These are phyloP conservation scores for Spathaspora passalidarum DNA, from an alignment of 805 yeast species.

Conservation along the genomic window DNA sequence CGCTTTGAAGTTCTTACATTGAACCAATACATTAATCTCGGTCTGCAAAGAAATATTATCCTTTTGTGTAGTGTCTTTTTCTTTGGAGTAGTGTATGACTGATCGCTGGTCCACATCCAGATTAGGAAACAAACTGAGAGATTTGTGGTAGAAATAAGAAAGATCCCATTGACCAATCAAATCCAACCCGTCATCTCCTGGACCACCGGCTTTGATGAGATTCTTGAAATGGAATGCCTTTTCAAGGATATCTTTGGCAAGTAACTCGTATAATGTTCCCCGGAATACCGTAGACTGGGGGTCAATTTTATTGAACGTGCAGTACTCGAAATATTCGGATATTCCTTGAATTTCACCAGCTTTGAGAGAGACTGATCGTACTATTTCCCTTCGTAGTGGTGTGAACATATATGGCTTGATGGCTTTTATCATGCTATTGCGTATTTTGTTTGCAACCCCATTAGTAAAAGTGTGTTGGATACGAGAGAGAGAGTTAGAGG, in stretches of 20 bases:
- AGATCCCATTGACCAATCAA: constrained; percentile 52
- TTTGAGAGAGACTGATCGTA: background rate
- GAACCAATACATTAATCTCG: constrained; percentile 45
- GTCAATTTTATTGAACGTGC: constrained; percentile 18
- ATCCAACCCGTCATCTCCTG: constrained; percentile 57
- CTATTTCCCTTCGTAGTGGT: background rate
- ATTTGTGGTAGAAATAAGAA: constrained; percentile 16
- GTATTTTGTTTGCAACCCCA: background rate
- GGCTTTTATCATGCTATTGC: background rate
- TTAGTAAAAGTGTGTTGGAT: background rate
- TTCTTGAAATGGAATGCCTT: constrained; percentile 33
- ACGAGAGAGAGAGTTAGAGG: no score
- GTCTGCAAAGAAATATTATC: constrained; percentile 17
- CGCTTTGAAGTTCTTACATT: constrained; percentile 49
- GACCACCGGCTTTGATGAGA: constrained; percentile 49
- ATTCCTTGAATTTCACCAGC: constrained; percentile 17
- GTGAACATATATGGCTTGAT: background rate
- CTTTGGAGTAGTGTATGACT: constrained; percentile 7
- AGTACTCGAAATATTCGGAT: constrained; percentile 27
- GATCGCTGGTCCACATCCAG: background rate
- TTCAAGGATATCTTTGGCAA: constrained; percentile 38
- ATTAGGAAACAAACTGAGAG: constrained; percentile 1
- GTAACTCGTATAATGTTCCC: constrained; percentile 56
- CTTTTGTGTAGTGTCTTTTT: constrained; percentile 1
- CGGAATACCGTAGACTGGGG: constrained; percentile 42